Conservation (phyloP, 768 basidiomycete species). For the Lepiota brunneoincarnata region DNA sequence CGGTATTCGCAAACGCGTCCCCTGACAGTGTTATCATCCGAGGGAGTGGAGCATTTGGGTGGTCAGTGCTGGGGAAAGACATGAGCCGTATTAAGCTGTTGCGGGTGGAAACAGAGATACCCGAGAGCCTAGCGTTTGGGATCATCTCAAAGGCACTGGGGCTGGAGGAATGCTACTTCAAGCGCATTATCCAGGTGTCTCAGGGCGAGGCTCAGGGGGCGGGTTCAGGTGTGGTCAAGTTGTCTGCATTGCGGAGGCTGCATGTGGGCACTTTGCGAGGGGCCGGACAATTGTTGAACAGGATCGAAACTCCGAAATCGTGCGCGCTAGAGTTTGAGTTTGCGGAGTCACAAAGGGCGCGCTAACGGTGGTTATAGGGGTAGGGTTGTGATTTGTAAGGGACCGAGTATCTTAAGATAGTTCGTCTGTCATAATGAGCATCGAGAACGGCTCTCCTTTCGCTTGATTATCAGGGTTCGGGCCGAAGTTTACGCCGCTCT, state of each 20-base stretch:
- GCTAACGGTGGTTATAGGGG: not conserved
- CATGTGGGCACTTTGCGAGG: not conserved
- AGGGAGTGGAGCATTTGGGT: slow-evolving; percentile 2
- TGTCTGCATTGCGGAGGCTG: not conserved
- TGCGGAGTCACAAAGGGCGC: not conserved
- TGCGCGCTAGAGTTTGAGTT: not conserved
- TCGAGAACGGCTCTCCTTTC: too few species aligned
- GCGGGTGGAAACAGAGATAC: not conserved
- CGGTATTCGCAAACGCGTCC: not conserved
- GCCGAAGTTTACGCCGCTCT: too few species aligned
- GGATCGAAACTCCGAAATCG: not conserved
- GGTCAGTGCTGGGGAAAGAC: slow-evolving; percentile 1
- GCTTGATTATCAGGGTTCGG: too few species aligned
- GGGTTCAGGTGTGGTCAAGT: not conserved
- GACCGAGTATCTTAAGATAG: too few species aligned
- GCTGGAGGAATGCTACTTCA: not conserved
- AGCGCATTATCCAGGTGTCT: not conserved
- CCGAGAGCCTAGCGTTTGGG: not conserved
- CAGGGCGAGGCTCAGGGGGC: not conserved
- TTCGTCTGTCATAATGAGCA: too few species aligned
- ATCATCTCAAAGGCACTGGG: not conserved
- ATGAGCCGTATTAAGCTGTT: not conserved
- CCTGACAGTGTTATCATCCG: not conserved
- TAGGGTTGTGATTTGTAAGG: not conserved
- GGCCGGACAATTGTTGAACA: not conserved